Conservation (phyloP, 352 stramenopile species). For the Phytophthora syringae region DNA sequence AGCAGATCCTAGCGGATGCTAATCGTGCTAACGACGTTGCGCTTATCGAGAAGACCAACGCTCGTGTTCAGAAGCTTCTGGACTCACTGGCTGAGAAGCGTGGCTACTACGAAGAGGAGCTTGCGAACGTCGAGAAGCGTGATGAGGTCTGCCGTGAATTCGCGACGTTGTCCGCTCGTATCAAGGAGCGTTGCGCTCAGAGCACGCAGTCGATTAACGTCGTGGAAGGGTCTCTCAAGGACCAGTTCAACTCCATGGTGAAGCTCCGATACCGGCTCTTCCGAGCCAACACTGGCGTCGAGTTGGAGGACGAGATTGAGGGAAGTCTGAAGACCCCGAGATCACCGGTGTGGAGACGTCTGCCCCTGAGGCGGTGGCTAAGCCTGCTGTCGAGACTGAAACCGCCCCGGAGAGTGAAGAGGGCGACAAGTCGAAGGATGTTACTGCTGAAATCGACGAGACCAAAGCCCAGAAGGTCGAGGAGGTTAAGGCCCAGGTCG, state of each 20-base stretch:
- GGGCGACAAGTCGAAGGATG: constrained; percentile 32
- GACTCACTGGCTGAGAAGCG: constrained; percentile 77
- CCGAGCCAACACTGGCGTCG: constrained; percentile 57
- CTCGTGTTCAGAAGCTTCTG: constrained; percentile 71
- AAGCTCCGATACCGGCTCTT: constrained; percentile 74
- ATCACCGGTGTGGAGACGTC: constrained; percentile 38
- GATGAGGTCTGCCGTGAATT: constrained; percentile 83
- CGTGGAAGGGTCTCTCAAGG: constrained; percentile 72
- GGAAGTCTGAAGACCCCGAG: constrained; percentile 43
- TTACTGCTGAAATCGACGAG: constrained; percentile 18
- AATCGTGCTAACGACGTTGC: constrained; percentile 63
- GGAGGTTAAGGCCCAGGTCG: constrained; percentile 34
- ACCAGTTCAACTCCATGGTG: constrained; percentile 86
- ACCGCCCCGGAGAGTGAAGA: constrained; percentile 37
- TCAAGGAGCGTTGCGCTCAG: constrained; percentile 78
- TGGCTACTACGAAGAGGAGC: constrained; percentile 76
- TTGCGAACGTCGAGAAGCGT: constrained; percentile 77
- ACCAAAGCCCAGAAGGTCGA: constrained; percentile 27
- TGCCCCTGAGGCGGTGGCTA: constrained; percentile 15
- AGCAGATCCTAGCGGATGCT: constrained; percentile 64
- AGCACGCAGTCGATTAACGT: constrained; percentile 85
- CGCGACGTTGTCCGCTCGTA: constrained; percentile 67
- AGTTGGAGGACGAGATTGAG: constrained; percentile 47
- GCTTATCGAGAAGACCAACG: constrained; percentile 78
- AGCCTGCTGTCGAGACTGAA: constrained; percentile 20